Evolutionary conservation across 768 basidiomycete genomes (phyloP), one percentile per base, ranked within the genome.

Genomic region (Daedalea quercina): DNA sequence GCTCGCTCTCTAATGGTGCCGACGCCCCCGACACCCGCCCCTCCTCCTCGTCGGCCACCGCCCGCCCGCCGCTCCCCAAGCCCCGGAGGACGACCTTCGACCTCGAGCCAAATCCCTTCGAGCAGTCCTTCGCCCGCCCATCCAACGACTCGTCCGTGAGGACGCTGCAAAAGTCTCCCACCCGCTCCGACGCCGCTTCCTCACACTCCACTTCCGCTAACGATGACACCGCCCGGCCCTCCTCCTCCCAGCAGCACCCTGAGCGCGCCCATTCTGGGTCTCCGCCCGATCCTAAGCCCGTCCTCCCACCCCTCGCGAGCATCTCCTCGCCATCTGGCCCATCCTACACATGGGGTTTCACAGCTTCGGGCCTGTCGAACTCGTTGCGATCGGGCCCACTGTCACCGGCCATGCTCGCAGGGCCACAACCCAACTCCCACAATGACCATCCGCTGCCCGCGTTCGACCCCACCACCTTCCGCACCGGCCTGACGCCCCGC

Each of bases 341-440:
- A 3, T 66, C 73, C 22, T 79, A 78, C 54, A 67, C 66, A 52
- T 83, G 92, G 89, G 78, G 74, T 33, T 83, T 83, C 65, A 76
- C 79, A 40, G 68, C 78, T 13, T 65, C 69, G 23, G 76, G 82
- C 41, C 71, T 85, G 46, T 69, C 76, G 41, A 87, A 87, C 68
- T 94, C 91, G 2, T 81, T 98, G 31, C 84, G 95, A 44, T 80
- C 94, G 0, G 95, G 94, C 3, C 95, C 95, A 1, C 84, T 98
- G 51, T 93, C 90, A 4, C 95, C 95, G 26, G 94, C 95, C 51
- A 95, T 97, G 91, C 85, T 96, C 54, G 83, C 90, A 24, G 95
- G 89, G 9, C 94, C 93, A 3, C 84, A 82, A 66, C 62, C 60
- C 44, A 76, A 75, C 44, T 59, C 71, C 48, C 70, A 59, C 53